Base-by-base conservation (phyloP, 306 rosid species). In the Castanea sativa region DNA sequence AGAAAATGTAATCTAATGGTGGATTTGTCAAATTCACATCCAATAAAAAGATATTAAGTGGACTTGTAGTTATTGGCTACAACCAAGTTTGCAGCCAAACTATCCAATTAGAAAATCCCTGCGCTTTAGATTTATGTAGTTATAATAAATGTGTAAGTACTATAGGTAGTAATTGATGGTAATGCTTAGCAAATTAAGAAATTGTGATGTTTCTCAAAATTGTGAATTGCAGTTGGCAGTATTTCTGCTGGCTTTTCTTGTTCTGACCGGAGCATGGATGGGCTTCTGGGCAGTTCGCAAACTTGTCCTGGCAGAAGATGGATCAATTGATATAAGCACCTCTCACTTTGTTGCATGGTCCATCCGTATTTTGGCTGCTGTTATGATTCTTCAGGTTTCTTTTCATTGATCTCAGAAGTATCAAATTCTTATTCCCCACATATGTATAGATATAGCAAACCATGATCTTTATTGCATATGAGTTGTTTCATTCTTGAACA, bases 281-380 rank as follows among this genome's bases (percentile, higher is more conserved):
- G 99, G 99, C 71, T 95, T 95, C 78, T 95, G 93, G 97, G 91
- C 88, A 70, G 92, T 93, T 32, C 96, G 75, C 69, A 91, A 91
- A 86, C 86, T 95, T 80, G 88, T 93, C 82, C 82, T 93, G 55
- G 85, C 89, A 55, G 97, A 95, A 86, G 94, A 91, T 52, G 99
- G 99, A 82, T 86, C 96, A 29, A 88, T 95, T 77, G 93, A 95
- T 78, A 68, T 61, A 58, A 91, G 86, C 85, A 93, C 93, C 59
- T 84, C 98, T 71, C 79, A 84, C 59, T 93, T 93, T 79, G 99
- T 93, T 64, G 88, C 87, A 41, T 93, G 99, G 97, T 83, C 97
- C 80, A 85, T 95, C 60, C 88, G 96, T 35, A 78, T 88, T 74
- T 57, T 95, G 80, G 94, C 94, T 52, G 82, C 81, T 51, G 55